These are phyloP conservation scores for Colletotrichum liriopes DNA, from an alignment of 2,329 filamentous ascomycete species.

Conservation along the genomic window DNA sequence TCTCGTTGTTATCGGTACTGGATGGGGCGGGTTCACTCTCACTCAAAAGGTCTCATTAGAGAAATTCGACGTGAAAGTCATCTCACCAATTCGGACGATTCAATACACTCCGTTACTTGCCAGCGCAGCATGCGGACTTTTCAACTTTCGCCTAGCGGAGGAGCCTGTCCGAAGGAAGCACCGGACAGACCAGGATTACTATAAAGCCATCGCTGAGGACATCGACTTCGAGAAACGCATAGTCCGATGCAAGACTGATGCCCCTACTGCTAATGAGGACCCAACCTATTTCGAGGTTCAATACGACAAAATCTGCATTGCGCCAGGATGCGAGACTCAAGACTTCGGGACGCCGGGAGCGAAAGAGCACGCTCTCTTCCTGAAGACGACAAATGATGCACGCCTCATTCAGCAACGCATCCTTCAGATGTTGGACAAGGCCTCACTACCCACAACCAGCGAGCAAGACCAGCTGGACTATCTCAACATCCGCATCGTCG, in stretches of 20 bases:
- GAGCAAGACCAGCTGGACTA: constrained; percentile 89
- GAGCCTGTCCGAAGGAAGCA: constrained; percentile 97
- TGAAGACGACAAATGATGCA: constrained; percentile 97
- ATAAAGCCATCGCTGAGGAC: constrained; percentile 96
- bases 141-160: constrained; percentile 99
- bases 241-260: constrained; percentile 90
- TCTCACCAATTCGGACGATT: constrained; percentile 99
- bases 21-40: constrained; percentile 75
- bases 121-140: constrained; percentile 95
- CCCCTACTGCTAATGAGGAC: constrained; percentile 85
- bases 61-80: constrained; percentile 98
- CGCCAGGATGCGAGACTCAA: constrained; percentile 97
- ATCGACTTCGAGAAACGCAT: constrained; percentile 93
- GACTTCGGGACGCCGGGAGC: constrained; percentile 98
- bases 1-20: constrained; percentile 76
- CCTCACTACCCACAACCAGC: constrained; percentile 94
- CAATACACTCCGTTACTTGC: constrained; percentile 97
- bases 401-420: constrained; percentile 98
- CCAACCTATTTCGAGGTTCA: constrained; percentile 87
- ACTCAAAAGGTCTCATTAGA: constrained; percentile 85
- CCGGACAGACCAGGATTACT: constrained; percentile 96
- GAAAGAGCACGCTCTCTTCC: constrained; percentile 93
- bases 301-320: constrained; percentile 98
- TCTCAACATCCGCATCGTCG: constrained; percentile 96
- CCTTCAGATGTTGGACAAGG: constrained; percentile 99